Evolutionary conservation across 2,329 filamentous ascomycete genomes (phyloP).

Genomic region (Fusarium secorum): DNA sequence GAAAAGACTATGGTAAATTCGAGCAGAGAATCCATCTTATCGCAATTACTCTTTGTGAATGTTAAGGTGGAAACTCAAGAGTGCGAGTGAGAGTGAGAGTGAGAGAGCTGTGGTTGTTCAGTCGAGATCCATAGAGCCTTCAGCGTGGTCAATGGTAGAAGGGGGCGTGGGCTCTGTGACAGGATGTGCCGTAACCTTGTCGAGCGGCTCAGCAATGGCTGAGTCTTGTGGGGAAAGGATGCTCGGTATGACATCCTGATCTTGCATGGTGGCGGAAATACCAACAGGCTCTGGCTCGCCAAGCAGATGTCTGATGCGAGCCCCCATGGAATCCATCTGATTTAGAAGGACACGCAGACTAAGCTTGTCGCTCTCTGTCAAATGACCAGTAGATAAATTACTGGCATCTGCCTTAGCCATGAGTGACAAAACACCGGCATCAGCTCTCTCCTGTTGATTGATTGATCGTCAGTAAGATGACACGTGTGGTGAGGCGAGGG

Average conservation of each 20-base stretch:
- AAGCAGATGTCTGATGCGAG: conserved; percentile 53
- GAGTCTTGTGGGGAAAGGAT: conserved; percentile 42
- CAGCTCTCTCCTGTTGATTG: conserved; percentile 52
- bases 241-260: conserved; percentile 38
- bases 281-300: conserved; percentile 44
- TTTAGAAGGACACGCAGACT: conserved; percentile 59
- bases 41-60: conserved; percentile 8
- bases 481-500: neutral
- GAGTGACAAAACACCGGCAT: conserved; percentile 54
- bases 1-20: conserved; percentile 23
- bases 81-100: neutral
- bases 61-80: neutral
- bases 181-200: conserved; percentile 44
- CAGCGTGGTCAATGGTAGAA: conserved; percentile 51
- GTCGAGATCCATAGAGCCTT: conserved; percentile 52
- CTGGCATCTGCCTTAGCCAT: conserved; percentile 58
- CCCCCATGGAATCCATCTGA: conserved; percentile 55
- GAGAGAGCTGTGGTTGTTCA: conserved; percentile 27
- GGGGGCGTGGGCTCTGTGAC: conserved; percentile 52
- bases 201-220: conserved; percentile 42
- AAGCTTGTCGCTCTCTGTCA: conserved; percentile 53
- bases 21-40: conserved; percentile 32
- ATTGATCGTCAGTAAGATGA: conserved; percentile 24
- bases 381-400: conserved; percentile 51
- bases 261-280: conserved; percentile 27